These are phyloP conservation scores for Cardamine resedifolia DNA, from an alignment of 345 rosid genomes.

Conservation along the genomic window DNA sequence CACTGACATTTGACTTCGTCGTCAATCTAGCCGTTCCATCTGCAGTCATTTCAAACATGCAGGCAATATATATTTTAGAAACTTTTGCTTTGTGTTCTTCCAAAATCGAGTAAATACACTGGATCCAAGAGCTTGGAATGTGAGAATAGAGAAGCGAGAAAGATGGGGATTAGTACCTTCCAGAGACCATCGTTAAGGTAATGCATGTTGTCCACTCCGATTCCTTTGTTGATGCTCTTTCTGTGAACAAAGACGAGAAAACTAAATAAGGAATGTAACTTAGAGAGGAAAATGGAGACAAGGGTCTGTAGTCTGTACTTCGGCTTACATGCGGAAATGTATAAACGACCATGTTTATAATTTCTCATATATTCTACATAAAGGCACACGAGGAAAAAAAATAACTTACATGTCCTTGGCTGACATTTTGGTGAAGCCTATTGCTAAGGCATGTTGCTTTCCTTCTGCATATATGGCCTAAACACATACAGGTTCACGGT, in stretches of 20 bases:
- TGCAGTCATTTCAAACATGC: slow-evolving; percentile 33
- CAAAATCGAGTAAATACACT: background rate
- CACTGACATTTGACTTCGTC: background rate
- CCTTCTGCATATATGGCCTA: slow-evolving; percentile 99
- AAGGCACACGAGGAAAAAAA: background rate
- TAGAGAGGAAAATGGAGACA: background rate
- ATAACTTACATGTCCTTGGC: slow-evolving; percentile 94
- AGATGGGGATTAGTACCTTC: slow-evolving; percentile 60
- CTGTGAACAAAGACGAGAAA: slow-evolving; percentile 46
- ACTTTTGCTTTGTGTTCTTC: background rate
- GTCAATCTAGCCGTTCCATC: slow-evolving; percentile 93
- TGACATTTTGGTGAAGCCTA: slow-evolving; percentile 97
- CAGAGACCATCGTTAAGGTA: slow-evolving; percentile 98
- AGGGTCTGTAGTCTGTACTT: background rate
- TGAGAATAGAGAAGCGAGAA: background rate
- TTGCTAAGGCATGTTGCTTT: slow-evolving; percentile 96
- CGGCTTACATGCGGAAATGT: background rate
- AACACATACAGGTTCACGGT: slow-evolving; percentile 16
- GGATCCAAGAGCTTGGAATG: background rate
- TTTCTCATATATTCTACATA: background rate
- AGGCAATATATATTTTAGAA: background rate
- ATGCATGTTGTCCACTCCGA: slow-evolving; percentile 98
- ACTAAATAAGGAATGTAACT: background rate
- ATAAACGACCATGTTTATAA: background rate
- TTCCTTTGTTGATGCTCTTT: slow-evolving; percentile 86